Evolutionary conservation across 768 basidiomycete genomes (phyloP).

Genomic region (Pleurotus tuoliensis): DNA sequence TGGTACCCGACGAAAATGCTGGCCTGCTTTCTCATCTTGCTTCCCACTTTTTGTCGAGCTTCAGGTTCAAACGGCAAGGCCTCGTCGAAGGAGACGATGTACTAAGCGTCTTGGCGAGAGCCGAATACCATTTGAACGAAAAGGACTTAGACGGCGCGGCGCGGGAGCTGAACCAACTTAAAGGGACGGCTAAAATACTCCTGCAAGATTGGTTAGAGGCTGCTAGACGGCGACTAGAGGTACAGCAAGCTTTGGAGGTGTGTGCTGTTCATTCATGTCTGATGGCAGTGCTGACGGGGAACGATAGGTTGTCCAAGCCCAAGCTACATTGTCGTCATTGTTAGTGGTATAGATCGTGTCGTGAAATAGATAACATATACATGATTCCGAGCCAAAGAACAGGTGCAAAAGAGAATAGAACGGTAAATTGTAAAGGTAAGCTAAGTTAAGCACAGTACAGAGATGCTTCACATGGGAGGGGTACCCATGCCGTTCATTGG

Average conservation of each 20-base stretch:
- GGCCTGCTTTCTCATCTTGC: constrained; percentile 85
- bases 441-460: no score
- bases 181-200: constrained; percentile 72
- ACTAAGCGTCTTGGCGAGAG: constrained; percentile 80
- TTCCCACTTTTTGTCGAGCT: constrained; percentile 67
- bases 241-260: constrained; percentile 89
- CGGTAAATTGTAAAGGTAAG: constrained; percentile 1
- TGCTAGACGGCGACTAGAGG: constrained; percentile 82
- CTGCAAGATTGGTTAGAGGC: constrained; percentile 88
- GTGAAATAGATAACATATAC: constrained; percentile 19
- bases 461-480: constrained; percentile 1
- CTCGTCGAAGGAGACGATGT: constrained; percentile 81
- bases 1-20: constrained; percentile 89
- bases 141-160: constrained; percentile 90
- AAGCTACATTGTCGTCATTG: constrained; percentile 80
- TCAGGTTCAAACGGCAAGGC: constrained; percentile 80
- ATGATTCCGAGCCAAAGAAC: constrained; percentile 15
- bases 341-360: constrained; percentile 55
- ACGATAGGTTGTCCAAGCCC: constrained; percentile 70
- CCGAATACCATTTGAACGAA: constrained; percentile 85
- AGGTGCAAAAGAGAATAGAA: not conserved
- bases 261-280: constrained; percentile 9
- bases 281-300: constrained; percentile 9
- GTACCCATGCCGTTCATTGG: not conserved
- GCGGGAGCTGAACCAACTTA: constrained; percentile 87